Conservation (phyloP, 1,139 yeast genomes). For the Pichia sp. region DNA sequence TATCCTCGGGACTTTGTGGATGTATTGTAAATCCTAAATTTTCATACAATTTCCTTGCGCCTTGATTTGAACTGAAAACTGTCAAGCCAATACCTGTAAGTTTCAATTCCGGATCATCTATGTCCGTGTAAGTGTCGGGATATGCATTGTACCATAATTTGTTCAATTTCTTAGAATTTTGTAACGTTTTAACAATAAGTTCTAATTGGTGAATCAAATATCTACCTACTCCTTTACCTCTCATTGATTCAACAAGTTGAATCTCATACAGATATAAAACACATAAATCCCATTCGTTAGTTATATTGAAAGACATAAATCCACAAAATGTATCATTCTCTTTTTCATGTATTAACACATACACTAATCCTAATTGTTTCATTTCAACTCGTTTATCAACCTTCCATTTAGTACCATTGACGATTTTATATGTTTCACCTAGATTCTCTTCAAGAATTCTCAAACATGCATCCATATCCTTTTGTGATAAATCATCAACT, state of each 20-base stretch:
- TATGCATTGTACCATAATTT: constrained; percentile 12
- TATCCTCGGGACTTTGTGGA: constrained; percentile 27
- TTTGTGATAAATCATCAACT: not conserved
- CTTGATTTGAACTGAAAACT: constrained; percentile 42
- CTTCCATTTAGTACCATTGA: constrained; percentile 32
- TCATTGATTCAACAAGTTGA: constrained; percentile 33
- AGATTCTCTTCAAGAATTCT: constrained; percentile 14
- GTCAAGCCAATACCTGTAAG: constrained; percentile 39
- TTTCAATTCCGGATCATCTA: constrained; percentile 1
- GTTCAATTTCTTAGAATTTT: constrained; percentile 1
- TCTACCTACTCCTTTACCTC: constrained; percentile 32
- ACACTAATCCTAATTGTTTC: constrained; percentile 34
- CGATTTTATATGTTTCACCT: constrained; percentile 11
- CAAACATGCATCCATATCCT: constrained; percentile 6
- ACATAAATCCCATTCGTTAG: constrained; percentile 30
- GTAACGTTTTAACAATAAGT: constrained; percentile 24
- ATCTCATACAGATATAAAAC: constrained; percentile 44
- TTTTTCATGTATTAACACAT: constrained; percentile 8
- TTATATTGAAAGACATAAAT: constrained; percentile 19
- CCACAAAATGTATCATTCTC: constrained; percentile 8
- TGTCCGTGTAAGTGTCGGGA: constrained; percentile 5
- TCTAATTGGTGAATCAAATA: constrained; percentile 32
- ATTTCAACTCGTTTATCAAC: constrained; percentile 36
- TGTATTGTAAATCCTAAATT: constrained; percentile 13
- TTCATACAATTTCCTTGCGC: constrained; percentile 40